phyloP scores from a whole-genome alignment of 192 early-diverging fungal species.

The Linnemannia elongata region DNA sequence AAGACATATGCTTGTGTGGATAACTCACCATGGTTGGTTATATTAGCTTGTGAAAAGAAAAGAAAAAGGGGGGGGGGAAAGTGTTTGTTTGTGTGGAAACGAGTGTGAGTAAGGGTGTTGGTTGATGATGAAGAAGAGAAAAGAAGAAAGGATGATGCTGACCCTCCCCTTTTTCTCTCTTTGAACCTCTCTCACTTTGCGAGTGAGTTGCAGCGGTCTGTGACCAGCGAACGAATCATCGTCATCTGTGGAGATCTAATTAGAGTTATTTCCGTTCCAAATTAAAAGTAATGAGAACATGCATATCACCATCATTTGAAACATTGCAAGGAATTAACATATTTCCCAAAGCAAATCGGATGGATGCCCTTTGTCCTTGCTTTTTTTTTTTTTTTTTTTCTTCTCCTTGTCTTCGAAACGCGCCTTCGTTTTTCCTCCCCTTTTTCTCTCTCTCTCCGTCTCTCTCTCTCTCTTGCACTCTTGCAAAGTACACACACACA shows the following conservation, averaged over 20 bases:
- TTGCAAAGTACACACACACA: too few species aligned
- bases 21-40: constrained; percentile 36
- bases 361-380: not conserved
- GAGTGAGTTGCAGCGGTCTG: not conserved
- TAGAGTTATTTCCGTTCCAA: not conserved
- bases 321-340: not conserved
- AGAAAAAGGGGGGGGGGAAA: not conserved
- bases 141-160: not conserved
- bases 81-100: not conserved
- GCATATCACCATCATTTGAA: too few species aligned
- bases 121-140: not conserved
- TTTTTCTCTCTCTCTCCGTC: not conserved
- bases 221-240: not conserved
- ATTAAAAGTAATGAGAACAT: too few species aligned
- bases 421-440: not conserved
- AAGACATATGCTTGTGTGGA: not conserved
- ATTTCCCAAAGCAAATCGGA: too few species aligned
- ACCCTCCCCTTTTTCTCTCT: not conserved
- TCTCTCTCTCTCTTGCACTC: too few species aligned
- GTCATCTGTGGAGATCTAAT: not conserved
- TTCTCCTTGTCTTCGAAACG: too few species aligned
- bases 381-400: too few species aligned
- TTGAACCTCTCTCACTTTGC: not conserved
- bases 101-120: not conserved
- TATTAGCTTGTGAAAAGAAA: not conserved